Base-by-base conservation (phyloP, 345 rosid species). In the Ricinus communis region DNA sequence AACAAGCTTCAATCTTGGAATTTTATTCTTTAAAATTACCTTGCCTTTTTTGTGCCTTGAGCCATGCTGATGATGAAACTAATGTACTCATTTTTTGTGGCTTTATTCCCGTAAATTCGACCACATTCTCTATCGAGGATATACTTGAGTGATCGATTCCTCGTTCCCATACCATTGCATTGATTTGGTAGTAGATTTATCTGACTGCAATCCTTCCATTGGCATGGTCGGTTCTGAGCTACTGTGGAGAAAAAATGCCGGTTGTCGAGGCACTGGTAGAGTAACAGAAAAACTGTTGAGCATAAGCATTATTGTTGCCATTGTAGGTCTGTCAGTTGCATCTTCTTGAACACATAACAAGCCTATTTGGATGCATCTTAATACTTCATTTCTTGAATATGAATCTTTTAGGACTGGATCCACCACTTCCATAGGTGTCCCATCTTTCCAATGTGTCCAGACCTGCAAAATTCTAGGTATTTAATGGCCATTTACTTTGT, bases 391-490 rank as follows among this genome's bases (percentile, higher is more conserved):
- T 12, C 43, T 79, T 15, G 65, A 65, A 73, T 80, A 82, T 0
- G 71, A 71, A 6, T 76, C 70, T 2, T 5, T 66, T 12, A 88
- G 55, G 61, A 49, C n/a, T 27, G 85, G 82, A 75, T 90, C 91
- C 63, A 88, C 25, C 8, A 88, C 71, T 24, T 84, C 74, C 73
- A 81, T 46, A 10, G 77, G 85, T 54, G 78, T 50, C 27, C 82
- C 80, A 1, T 82, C 79, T 13, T 74, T 80, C 91, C 91, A 88
- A 41, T 80, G 79, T 61, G 72, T 75, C 93, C 90, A 87, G 1
- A 79, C 88, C 90, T 89, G 80, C 31, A 72, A 14, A 24, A 12
- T 43, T 43, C 8, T 9, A 43, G 47, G 14, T 43, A 43, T 8
- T 4, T 8, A 43, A 4, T 43, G 5, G 5, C 43, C 5, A 38